A percentile compares a stretch with the other conserved stretches of the same genome.
phyloP scores from a whole-genome alignment of 2,329 filamentous ascomycete species.

The Fusarium sp. region DNA sequence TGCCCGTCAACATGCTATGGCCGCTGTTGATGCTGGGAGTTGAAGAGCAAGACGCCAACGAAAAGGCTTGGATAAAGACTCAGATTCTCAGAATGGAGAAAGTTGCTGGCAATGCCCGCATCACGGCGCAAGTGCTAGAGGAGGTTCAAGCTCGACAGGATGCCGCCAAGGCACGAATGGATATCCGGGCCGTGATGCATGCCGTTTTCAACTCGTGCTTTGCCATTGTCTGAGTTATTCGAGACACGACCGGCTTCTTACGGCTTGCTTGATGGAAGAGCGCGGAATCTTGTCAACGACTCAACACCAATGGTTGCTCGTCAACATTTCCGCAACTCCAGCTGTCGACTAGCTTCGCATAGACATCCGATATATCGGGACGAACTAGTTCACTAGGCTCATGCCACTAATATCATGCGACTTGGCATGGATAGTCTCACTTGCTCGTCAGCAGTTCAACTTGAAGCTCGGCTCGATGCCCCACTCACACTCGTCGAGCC shows the following conservation, averaged over 20 bases:
- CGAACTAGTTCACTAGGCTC: conserved; percentile 8
- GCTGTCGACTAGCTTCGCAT: not conserved
- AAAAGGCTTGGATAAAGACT: conserved; percentile 63
- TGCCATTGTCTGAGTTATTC: conserved; percentile 58
- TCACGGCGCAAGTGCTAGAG: conserved; percentile 60
- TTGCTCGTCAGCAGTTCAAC: not conserved
- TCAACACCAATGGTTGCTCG: not conserved
- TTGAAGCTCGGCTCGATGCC: conserved; percentile 42
- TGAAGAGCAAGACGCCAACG: conserved; percentile 63
- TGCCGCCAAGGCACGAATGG: conserved; percentile 54
- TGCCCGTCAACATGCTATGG: conserved; percentile 70
- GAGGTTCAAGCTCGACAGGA: conserved; percentile 61
- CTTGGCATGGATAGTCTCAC: conserved; percentile 1
- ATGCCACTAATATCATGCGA: conserved; percentile 19
- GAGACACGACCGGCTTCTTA: not conserved
- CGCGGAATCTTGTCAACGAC: not conserved
- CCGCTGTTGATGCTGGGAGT: conserved; percentile 67
- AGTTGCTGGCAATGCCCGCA: conserved; percentile 58
- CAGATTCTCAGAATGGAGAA: conserved; percentile 63
- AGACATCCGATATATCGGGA: conserved; percentile 1
- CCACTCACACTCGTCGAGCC: conserved; percentile 45
- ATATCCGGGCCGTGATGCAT: conserved; percentile 61
- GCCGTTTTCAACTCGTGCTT: conserved; percentile 64
- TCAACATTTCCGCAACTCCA: not conserved
- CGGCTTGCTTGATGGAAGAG: not conserved